These are phyloP conservation scores for Tephrocybe rancida DNA, from an alignment of 768 basidiomycete genomes.

Conservation along the genomic window DNA sequence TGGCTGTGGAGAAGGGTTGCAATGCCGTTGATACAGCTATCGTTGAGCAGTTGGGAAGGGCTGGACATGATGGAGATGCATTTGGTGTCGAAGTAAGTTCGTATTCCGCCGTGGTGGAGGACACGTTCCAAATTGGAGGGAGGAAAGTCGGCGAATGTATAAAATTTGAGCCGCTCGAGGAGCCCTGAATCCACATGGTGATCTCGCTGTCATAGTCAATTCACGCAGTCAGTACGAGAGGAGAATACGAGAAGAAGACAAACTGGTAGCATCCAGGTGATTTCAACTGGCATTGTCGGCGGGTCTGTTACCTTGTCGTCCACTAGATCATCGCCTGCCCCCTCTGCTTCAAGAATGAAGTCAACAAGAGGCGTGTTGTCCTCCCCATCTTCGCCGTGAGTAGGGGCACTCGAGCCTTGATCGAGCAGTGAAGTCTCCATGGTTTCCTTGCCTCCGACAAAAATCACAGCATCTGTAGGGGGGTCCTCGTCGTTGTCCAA, in stretches of 20 bases:
- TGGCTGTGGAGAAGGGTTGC: conserved; percentile 20
- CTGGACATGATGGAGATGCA: conserved; percentile 12
- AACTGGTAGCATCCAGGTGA: too few relatives aligned
- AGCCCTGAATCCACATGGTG: not conserved
- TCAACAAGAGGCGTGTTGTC: not conserved
- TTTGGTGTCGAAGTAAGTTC: not conserved
- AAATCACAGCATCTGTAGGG: not conserved
- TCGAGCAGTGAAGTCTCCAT: not conserved
- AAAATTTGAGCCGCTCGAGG: not conserved
- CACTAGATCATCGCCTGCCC: not conserved
- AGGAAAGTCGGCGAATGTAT: not conserved
- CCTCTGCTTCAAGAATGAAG: not conserved
- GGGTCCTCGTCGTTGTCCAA: not conserved
- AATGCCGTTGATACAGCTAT: conserved; percentile 26
- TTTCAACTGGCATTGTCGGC: not conserved
- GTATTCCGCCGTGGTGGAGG: not conserved
- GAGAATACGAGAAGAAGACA: too few relatives aligned
- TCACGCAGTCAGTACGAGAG: not conserved
- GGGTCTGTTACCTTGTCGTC: not conserved
- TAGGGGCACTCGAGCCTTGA: not conserved
- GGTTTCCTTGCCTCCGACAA: not conserved
- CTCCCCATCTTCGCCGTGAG: not conserved
- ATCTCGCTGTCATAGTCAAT: not conserved
- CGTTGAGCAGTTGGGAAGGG: conserved; percentile 18
- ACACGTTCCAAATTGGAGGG: not conserved